These are phyloP conservation scores for Patellaria atrata DNA, from an alignment of 495 filamentous ascomycete species.

Conservation along the genomic window DNA sequence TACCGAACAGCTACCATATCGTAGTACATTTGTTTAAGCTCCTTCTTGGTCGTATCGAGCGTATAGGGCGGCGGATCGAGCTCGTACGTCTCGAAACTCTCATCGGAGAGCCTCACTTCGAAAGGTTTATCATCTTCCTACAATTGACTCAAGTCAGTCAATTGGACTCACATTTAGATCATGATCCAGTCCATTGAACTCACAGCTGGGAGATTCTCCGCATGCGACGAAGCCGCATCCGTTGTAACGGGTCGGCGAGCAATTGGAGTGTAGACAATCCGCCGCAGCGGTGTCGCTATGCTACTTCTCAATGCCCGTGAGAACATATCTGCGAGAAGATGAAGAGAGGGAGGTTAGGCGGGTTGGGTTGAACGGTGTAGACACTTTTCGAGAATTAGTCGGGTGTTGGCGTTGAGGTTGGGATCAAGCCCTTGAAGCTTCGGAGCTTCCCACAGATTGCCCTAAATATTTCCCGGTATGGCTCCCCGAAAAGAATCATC, in stretches of 20 bases:
- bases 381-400: too few relatives aligned
- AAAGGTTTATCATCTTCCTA: conserved; percentile 92
- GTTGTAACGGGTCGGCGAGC: conserved; percentile 73
- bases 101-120: conserved; percentile 79
- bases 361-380: conserved; percentile 4
- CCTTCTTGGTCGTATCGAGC: conserved; percentile 83
- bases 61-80: conserved; percentile 90
- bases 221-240: conserved; percentile 81
- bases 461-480: too few relatives aligned
- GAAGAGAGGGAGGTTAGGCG: conserved; percentile 2
- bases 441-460: too few relatives aligned
- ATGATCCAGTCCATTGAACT: conserved; percentile 5
- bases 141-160: conserved; percentile 4
- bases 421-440: too few relatives aligned
- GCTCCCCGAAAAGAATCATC: too few relatives aligned
- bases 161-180: conserved; percentile 1
- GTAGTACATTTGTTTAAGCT: conserved; percentile 96
- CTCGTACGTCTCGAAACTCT: conserved; percentile 99
- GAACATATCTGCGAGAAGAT: conserved; percentile 19
- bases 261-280: conserved; percentile 38
- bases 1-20: conserved; percentile 94
- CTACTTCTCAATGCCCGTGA: conserved; percentile 24
- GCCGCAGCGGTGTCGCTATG: conserved; percentile 37
- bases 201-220: conserved; percentile 61
- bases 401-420: too few relatives aligned